Base-by-base conservation (phyloP, 345 rosid genomes). In the Isatis tinctoria region DNA sequence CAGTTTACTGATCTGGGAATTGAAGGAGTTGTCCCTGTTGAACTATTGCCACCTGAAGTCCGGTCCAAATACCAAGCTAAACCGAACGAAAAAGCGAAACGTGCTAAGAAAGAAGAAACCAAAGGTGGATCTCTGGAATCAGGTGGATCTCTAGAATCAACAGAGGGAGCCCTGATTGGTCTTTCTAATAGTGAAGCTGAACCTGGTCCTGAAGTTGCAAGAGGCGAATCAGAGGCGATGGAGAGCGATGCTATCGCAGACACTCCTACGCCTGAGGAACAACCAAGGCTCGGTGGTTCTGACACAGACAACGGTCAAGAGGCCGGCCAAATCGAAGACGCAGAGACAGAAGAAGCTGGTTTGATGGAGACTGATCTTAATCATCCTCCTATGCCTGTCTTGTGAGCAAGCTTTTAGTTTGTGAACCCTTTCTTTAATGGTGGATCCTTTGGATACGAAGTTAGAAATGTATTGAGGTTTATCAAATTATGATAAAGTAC, bases 1-100 rank as follows among this genome's bases (percentile, higher is more conserved):
- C 93, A 95, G 99, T 95, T 95, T 76, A 88, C 97, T 14, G 98
- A 95, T 62, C 83, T 81, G 65, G 98, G 99, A 32, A 87, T 95
- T 54, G 99, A 92, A 83, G 99, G 98, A 71, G 97, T 95, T 70
- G 98, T 95, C 69, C 98, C 97, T 44, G 78, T 87, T 54, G 99
- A 95, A 67, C 88, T 95, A 59, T 83, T 95, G 81, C 87, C 96
- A 2, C 76, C 86, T 10, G 85, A 88, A 53, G 93, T 86, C 37
- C 88, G 89, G 48, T 84, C 98, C 48, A 90, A 90, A 82, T 92
- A 85, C 76, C 93, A 90, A 81, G 87, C 91, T 71, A 92, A 92
- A 78, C 88, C 92, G n/a, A 88, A 70, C 62, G 99, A 95, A 33
- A 87, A 85, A 65, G 82, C 96, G 13, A 90, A 92, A 77, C 98